Evolutionary conservation across 352 stramenopile genomes (phyloP), one percentile per base, ranked within the genome.

Genomic region (Albugo candida): DNA sequence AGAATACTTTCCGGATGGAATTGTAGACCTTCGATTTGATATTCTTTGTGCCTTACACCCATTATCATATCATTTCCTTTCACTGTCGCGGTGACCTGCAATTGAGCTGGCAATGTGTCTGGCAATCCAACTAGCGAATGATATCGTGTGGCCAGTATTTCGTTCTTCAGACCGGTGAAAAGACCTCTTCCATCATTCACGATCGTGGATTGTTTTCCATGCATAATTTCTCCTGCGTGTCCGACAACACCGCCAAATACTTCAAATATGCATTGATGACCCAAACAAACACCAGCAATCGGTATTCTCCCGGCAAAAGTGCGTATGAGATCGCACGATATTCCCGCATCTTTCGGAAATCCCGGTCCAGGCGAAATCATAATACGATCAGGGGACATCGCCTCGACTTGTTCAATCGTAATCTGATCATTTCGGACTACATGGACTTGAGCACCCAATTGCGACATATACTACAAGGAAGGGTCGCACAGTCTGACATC

Each of bases 1-100:
- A 87, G 61, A 48, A 92, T 91, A 50, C 75, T 89, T 49, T 92
- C 80, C 0, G 80, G 80, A 61, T 92, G 80, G 59, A 92, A 92
- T 58, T 92, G 80, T 53, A 86, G 82, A 48, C 77, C 80, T 54
- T 92, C 77, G 40, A 92, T 64, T 52, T 84, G 81, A 60, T 70
- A 73, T 65, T 76, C 66, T 52, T 83, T 87, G 70, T 92, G 80
- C 31, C 80, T 71, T 47, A 92, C 74, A 38, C 77, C 80, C 75
- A 91, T 89, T 60, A 92, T 92, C 70, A 92, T 91, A 51, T 80
- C 55, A 31, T 70, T 83, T 41, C 63, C 77, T 55, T 84, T 83
- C 36, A 87, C 63, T 43, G 75, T 86, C 18, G 75, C 70, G 31
- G 78, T 88, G n/a, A 88, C 75, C 39, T 86, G 64, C 27, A 89